phyloP scores from a whole-genome alignment of 2,329 filamentous ascomycete species.

The Fusarium citri region DNA sequence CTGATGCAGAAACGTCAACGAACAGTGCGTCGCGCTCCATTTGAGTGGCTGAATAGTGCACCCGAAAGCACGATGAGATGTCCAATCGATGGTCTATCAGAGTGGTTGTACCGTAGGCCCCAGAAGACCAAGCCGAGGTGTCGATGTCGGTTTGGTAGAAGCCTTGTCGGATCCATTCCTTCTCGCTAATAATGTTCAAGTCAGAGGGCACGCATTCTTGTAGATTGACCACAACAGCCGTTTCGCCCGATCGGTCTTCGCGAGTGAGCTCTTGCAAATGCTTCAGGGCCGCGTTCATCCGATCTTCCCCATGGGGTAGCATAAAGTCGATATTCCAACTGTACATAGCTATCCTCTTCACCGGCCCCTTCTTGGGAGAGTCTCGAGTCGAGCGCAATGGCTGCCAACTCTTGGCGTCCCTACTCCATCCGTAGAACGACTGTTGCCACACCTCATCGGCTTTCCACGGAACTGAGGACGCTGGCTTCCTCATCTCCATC shows the following conservation, averaged over 20 bases:
- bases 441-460: not conserved
- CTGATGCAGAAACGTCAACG: constrained; percentile 53
- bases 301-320: constrained; percentile 46
- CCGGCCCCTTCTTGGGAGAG: too few relatives aligned
- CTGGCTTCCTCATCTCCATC: not conserved
- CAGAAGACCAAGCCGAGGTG: constrained; percentile 56
- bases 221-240: constrained; percentile 59
- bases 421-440: not conserved
- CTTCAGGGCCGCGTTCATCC: constrained; percentile 50
- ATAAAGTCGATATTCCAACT: constrained; percentile 56
- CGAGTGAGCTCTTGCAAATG: constrained; percentile 39
- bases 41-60: constrained; percentile 60
- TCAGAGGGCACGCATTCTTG: constrained; percentile 64
- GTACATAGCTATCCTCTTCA: constrained; percentile 46
- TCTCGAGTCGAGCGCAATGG: not conserved
- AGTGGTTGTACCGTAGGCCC: constrained; percentile 64
- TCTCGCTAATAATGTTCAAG: constrained; percentile 56
- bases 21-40: constrained; percentile 68
- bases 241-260: constrained; percentile 6
- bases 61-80: constrained; percentile 60
- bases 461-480: not conserved
- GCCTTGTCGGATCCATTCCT: constrained; percentile 59
- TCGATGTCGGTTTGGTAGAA: constrained; percentile 63
- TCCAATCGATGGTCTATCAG: constrained; percentile 61
- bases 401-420: not conserved